phyloP scores from a whole-genome alignment of 768 basidiomycete genomes.

The Russula brevipes region DNA sequence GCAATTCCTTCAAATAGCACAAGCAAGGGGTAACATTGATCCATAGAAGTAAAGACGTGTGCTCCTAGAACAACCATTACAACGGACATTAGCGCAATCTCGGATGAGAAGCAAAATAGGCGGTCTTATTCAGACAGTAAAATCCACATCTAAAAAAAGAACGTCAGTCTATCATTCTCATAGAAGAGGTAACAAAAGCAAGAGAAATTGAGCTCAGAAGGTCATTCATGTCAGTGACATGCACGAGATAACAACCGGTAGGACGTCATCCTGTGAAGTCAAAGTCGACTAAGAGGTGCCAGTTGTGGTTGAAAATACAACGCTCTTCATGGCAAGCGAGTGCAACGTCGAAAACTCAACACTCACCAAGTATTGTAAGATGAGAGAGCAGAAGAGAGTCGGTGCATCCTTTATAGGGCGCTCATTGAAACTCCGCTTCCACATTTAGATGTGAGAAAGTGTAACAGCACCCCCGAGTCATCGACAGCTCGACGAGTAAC shows the following conservation, averaged over 20 bases:
- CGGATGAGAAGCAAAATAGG: not conserved
- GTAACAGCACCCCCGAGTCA: not conserved
- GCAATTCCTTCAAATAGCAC: too few relatives aligned
- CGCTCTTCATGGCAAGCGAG: constrained; percentile 61
- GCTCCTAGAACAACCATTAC: not conserved
- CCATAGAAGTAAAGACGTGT: not conserved
- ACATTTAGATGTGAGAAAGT: not conserved
- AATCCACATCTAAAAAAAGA: not conserved
- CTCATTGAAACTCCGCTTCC: constrained; percentile 12
- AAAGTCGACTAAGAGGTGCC: constrained; percentile 94
- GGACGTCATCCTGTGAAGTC: constrained; percentile 34
- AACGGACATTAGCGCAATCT: not conserved
- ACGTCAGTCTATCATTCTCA: not conserved
- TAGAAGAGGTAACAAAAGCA: not conserved
- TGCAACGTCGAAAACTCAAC: constrained; percentile 10
- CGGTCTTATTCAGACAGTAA: not conserved
- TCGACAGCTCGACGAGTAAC: constrained; percentile 7
- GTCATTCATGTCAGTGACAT: constrained; percentile 77
- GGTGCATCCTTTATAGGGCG: not conserved
- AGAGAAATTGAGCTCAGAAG: constrained; percentile 38
- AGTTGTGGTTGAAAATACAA: constrained; percentile 66
- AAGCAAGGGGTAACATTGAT: not conserved
- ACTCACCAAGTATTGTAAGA: constrained; percentile 6
- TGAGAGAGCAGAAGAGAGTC: too few relatives aligned
- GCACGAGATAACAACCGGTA: constrained; percentile 33